Percentiles rank a stretch among this genome's conserved stretches.
Evolutionary conservation across 371 early-diverging fungal species (phyloP).

Genomic region (Umbelopsis sp.): DNA sequence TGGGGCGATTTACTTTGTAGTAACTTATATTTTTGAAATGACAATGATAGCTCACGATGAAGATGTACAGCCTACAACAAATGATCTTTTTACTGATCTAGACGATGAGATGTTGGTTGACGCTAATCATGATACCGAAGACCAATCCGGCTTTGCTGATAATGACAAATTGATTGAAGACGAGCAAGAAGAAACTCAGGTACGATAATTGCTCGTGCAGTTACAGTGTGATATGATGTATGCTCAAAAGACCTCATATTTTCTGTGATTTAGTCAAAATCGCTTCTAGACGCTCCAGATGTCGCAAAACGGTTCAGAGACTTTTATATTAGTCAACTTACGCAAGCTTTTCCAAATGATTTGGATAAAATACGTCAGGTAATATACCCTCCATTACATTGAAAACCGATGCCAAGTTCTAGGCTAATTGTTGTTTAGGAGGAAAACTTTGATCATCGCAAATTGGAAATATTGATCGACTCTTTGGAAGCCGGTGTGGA

Average conservation of each 20-base stretch:
- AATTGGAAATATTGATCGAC: slow-evolving; percentile 45
- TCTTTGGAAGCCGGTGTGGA: slow-evolving; percentile 54
- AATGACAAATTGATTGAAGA: background rate
- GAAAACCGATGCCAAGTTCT: background rate
- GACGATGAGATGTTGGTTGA: background rate
- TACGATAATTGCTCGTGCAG: background rate
- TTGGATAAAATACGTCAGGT: slow-evolving; percentile 53
- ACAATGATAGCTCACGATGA: background rate
- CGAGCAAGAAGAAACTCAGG: background rate
- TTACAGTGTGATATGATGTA: no score
- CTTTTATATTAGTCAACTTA: slow-evolving; percentile 45
- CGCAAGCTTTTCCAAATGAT: slow-evolving; percentile 50
- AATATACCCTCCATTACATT: background rate
- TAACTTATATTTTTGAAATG: no score
- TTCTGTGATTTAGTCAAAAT: background rate
- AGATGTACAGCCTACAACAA: background rate
- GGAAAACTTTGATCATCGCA: slow-evolving; percentile 37
- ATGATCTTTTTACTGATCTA: slow-evolving; percentile 2
- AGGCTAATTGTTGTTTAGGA: slow-evolving; percentile 29
- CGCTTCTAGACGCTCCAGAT: slow-evolving; percentile 8
- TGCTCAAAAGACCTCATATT: background rate
- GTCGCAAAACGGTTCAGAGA: slow-evolving; percentile 36
- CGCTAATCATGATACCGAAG: background rate
- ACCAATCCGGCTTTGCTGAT: background rate
- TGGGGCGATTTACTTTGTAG: no score